Percentiles rank a stretch among this genome's conserved stretches.
phyloP scores from a whole-genome alignment of 768 basidiomycete species.

The Podaxis carcinomalis region DNA sequence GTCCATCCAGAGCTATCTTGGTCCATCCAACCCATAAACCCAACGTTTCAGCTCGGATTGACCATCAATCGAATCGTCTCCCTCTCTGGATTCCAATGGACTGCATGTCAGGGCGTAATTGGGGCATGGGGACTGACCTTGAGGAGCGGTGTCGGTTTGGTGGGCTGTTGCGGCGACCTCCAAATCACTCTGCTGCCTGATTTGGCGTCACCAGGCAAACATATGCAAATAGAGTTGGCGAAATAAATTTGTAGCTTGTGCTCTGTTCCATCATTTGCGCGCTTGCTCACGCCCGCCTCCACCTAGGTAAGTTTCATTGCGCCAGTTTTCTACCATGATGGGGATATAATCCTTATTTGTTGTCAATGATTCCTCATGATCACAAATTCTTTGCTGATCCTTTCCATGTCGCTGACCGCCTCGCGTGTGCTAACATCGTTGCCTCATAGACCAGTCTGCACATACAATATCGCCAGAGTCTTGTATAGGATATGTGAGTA shows the following conservation, averaged over 20 bases:
- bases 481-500: not conserved
- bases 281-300: slow-evolving; percentile 10
- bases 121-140: slow-evolving; percentile 54
- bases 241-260: slow-evolving; percentile 10
- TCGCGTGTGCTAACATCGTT: not conserved
- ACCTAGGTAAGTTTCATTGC: slow-evolving; percentile 23
- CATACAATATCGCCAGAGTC: not conserved
- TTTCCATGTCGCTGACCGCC: not conserved
- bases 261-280: slow-evolving; percentile 10
- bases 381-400: slow-evolving; percentile 45
- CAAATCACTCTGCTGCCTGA: slow-evolving; percentile 19
- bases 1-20: slow-evolving; percentile 45
- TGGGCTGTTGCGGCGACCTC: slow-evolving; percentile 24
- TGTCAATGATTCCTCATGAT: slow-evolving; percentile 64
- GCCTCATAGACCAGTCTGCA: not conserved
- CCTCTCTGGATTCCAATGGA: slow-evolving; percentile 8
- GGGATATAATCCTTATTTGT: slow-evolving; percentile 55
- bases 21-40: slow-evolving; percentile 36
- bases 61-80: not conserved
- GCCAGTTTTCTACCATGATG: slow-evolving; percentile 38
- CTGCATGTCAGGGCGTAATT: slow-evolving; percentile 12
- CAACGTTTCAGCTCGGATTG: slow-evolving; percentile 21
- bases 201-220: slow-evolving; percentile 26
- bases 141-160: slow-evolving; percentile 49
- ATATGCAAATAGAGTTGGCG: slow-evolving; percentile 21